Evolutionary conservation across 495 filamentous ascomycete genomes (phyloP), one percentile per base, ranked within the genome.

Genomic region (Delitschia confertaspora): DNA sequence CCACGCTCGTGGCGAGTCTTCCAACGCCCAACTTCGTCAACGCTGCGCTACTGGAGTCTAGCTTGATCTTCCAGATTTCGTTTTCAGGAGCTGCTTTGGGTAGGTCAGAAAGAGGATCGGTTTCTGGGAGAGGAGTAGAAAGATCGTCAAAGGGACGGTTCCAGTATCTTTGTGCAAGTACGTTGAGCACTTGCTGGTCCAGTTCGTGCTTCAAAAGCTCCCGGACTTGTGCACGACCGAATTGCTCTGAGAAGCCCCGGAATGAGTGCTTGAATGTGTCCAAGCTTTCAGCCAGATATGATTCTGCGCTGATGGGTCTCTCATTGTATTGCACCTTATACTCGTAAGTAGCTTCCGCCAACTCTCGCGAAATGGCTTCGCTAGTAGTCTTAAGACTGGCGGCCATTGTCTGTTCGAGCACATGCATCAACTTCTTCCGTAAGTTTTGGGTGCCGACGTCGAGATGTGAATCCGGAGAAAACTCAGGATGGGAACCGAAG

Each of bases 271-370:
- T 99, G 72, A 99, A 96, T 10, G 80, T 78, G 59, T 99, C 91
- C 1, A 99, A 70, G 54, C 81, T 89, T 51, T 94, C 91, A 3
- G 91, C 93, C 10, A 99, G 72, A 54, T 99, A 95, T 9, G 89
- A 89, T 61, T 96, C 93, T 0, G 91, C 93, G 47, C 85, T 91
- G 33, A 99, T 68, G 14, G 88, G 84, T 18, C 91, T 77, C 58
- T 99, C 93, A 58, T 96, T 99, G 65, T 99, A 99, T 62, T 99
- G 93, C 14, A 99, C 93, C 60, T 96, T 99, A 74, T 95, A 96
- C 56, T 99, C 91, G 56, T 99, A 99, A 0, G 86, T 88, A 4
- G 91, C 87, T 63, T 99, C 93, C 59, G 95, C 88, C 0, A 99
- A 76, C 61, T 99, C 91, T 55, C 93, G 86, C 45, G 79, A 83